A percentile compares a stretch with the other conserved stretches of the same genome.
Conservation (phyloP, 163 green algal genomes). For the Coccomyxa subellipsoidea region DNA sequence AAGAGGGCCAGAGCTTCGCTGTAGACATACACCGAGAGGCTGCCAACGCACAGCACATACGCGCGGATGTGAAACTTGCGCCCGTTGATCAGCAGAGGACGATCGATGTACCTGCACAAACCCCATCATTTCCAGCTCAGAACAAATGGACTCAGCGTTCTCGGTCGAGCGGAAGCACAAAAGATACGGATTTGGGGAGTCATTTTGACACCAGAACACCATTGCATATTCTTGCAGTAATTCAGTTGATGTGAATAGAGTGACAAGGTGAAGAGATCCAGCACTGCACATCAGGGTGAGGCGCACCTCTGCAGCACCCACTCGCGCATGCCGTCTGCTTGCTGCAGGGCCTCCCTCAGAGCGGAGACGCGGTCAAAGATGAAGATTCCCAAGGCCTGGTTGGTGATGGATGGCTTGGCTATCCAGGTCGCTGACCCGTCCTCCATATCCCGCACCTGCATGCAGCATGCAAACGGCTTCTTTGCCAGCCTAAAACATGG, state of each 20-base stretch:
- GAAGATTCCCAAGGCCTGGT: slow-evolving; percentile 37
- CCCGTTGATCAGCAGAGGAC: slow-evolving; percentile 28
- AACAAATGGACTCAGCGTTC: not conserved
- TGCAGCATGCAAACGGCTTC: not conserved
- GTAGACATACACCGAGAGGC: slow-evolving; percentile 32
- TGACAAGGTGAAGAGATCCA: no score
- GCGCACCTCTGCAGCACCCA: slow-evolving; percentile 44
- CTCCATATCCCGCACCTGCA: slow-evolving; percentile 45
- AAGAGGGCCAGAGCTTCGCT: slow-evolving; percentile 39
- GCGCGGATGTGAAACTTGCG: slow-evolving; percentile 47
- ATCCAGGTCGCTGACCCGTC: slow-evolving; percentile 40
- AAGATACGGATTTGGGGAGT: no score
- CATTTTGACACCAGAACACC: no score
- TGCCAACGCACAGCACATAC: slow-evolving; percentile 45
- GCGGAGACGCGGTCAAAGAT: slow-evolving; percentile 36
- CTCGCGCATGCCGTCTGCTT: slow-evolving; percentile 32
- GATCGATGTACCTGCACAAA: slow-evolving; percentile 34
- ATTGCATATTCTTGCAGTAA: no score
- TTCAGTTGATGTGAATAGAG: no score
- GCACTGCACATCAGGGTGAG: not conserved
- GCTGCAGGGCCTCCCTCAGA: slow-evolving; percentile 23
- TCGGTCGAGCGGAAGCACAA: no score
- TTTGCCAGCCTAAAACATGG: not conserved
- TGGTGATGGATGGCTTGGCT: slow-evolving; percentile 52
- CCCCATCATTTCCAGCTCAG: not conserved